These are phyloP conservation scores for Pseudoscleropodium purum DNA, from an alignment of 225 moss, liverwort and hornwort genomes.

Conservation along the genomic window DNA sequence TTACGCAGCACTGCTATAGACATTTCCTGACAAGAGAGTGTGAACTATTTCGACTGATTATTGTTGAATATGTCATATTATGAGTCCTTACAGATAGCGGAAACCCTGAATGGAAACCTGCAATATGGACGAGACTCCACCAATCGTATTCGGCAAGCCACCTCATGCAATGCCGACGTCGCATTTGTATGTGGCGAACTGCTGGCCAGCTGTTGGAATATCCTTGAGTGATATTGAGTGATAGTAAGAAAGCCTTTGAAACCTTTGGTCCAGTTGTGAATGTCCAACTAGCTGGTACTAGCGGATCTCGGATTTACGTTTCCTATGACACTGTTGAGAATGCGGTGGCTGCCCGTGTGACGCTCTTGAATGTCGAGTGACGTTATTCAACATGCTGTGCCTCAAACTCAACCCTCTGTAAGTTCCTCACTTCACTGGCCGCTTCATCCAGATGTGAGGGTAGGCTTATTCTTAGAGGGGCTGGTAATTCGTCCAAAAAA, in stretches of 20 bases:
- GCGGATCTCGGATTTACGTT: constrained; percentile 67
- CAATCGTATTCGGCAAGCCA: constrained; percentile 48
- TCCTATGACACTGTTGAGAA: constrained; percentile 43
- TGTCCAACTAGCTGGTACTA: constrained; percentile 56
- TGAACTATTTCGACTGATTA: not conserved
- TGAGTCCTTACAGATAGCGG: not conserved
- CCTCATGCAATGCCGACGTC: constrained; percentile 29
- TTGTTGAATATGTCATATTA: not conserved
- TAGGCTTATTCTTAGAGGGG: not conserved
- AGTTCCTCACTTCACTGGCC: not conserved
- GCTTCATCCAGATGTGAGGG: not conserved
- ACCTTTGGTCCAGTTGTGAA: constrained; percentile 52
- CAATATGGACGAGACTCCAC: not conserved
- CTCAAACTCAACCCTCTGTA: constrained; percentile 31
- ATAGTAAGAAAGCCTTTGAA: constrained; percentile 40
- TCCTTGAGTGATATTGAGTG: constrained; percentile 33
- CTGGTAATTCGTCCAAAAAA: not conserved
- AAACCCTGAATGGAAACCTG: not conserved
- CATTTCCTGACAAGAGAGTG: not conserved
- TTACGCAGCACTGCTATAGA: not conserved
- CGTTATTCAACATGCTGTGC: constrained; percentile 74
- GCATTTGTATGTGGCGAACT: constrained; percentile 95
- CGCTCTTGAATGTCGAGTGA: constrained; percentile 59
- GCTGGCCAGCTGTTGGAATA: constrained; percentile 74
- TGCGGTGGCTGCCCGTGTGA: constrained; percentile 55